Evolutionary conservation across 768 basidiomycete genomes (phyloP).

Genomic region (Hypsizygus marmoreus): DNA sequence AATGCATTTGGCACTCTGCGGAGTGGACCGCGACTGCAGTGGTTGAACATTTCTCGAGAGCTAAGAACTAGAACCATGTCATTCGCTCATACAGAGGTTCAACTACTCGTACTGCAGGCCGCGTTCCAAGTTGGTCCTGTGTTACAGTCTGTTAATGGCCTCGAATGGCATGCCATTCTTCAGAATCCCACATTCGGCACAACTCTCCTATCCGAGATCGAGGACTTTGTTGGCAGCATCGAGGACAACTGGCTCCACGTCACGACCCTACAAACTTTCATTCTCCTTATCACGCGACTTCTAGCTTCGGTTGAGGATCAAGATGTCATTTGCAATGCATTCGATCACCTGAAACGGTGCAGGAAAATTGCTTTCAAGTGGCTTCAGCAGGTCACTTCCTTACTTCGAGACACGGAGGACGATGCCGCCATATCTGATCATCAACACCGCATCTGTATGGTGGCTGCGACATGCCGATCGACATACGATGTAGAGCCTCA

Average conservation of each 20-base stretch:
- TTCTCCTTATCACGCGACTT: slow-evolving; percentile 36
- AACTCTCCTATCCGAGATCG: slow-evolving; percentile 36
- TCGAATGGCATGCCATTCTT: slow-evolving; percentile 45
- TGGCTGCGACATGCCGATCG: slow-evolving; percentile 7
- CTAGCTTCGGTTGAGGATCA: slow-evolving; percentile 22
- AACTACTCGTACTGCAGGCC: slow-evolving; percentile 44
- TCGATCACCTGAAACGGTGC: slow-evolving; percentile 27
- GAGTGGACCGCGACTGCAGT: slow-evolving; percentile 45
- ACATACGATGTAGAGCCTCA: slow-evolving; percentile 26
- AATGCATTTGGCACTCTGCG: slow-evolving; percentile 47
- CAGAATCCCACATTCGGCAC: slow-evolving; percentile 31
- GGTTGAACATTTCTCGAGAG: slow-evolving; percentile 53
- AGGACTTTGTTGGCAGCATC: slow-evolving; percentile 34
- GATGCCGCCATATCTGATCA: neutral
- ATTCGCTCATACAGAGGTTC: slow-evolving; percentile 41
- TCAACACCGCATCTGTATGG: slow-evolving; percentile 6
- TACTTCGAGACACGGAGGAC: slow-evolving; percentile 6
- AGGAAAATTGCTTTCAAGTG: slow-evolving; percentile 10
- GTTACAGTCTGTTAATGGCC: slow-evolving; percentile 8
- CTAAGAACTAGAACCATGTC: slow-evolving; percentile 38
- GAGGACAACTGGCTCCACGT: slow-evolving; percentile 43
- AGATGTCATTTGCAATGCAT: slow-evolving; percentile 18
- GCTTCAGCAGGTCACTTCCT: neutral
- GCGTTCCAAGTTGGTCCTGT: slow-evolving; percentile 46
- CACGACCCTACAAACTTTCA: slow-evolving; percentile 31